phyloP scores from a whole-genome alignment of 257 asterid species.

The Solanum infundibuliforme region DNA sequence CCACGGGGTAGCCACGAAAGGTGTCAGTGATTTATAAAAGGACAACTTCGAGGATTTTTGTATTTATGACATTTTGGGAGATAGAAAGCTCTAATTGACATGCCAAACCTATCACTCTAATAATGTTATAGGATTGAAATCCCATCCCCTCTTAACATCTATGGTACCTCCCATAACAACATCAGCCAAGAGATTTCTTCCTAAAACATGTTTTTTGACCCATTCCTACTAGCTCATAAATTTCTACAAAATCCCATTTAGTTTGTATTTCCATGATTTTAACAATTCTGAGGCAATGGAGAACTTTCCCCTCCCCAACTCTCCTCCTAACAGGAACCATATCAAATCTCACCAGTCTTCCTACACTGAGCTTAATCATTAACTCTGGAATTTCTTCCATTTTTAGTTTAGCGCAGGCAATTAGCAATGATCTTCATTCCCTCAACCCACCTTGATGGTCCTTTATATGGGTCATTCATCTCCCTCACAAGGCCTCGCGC shows the following conservation, averaged over 20 bases:
- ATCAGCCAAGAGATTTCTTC: neutral
- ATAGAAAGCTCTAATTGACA: neutral
- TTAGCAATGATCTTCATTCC: neutral
- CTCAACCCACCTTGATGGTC: neutral
- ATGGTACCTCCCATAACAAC: neutral
- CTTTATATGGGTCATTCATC: neutral
- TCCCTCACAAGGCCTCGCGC: neutral
- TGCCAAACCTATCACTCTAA: neutral
- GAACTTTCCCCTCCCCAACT: neutral
- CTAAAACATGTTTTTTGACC: neutral
- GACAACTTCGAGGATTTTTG: neutral
- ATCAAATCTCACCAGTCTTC: neutral
- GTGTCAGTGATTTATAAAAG: neutral
- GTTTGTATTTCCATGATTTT: neutral
- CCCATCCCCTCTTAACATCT: neutral
- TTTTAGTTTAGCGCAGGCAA: neutral
- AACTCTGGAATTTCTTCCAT: neutral
- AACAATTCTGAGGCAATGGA: neutral
- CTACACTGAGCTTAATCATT: neutral
- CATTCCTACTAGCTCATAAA: neutral
- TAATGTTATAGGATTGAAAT: neutral
- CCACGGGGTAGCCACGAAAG: neutral
- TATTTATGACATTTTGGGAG: neutral
- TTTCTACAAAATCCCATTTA: neutral
- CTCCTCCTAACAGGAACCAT: neutral